phyloP scores from a whole-genome alignment of 2,329 filamentous ascomycete genomes.

The Passalora sequoiae region DNA sequence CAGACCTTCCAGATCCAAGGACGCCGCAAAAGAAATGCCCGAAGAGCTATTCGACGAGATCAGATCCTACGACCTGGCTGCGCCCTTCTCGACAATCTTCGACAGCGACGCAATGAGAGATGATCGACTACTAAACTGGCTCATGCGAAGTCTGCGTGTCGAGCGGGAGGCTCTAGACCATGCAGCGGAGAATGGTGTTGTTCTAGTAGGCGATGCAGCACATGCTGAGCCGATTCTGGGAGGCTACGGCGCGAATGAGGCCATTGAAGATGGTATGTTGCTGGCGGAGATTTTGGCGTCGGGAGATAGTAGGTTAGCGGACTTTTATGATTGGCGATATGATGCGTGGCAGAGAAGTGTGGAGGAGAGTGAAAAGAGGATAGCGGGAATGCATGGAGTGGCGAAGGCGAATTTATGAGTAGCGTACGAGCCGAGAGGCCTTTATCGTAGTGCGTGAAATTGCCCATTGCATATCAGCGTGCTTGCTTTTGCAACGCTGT shows the following conservation, averaged over 20 bases:
- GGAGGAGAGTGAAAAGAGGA: slow-evolving; percentile 20
- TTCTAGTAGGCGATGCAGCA: slow-evolving; percentile 38
- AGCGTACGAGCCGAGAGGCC: no score
- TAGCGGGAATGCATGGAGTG: slow-evolving; percentile 25
- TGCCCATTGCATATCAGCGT: no score
- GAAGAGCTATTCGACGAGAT: slow-evolving; percentile 36
- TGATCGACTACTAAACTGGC: slow-evolving; percentile 39
- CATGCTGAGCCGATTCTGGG: slow-evolving; percentile 41
- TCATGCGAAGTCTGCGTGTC: slow-evolving; percentile 36
- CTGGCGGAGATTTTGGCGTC: slow-evolving; percentile 31
- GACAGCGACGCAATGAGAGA: slow-evolving; percentile 28
- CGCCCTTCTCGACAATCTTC: slow-evolving; percentile 34
- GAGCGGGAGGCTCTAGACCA: slow-evolving; percentile 21
- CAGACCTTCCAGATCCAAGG: slow-evolving; percentile 31
- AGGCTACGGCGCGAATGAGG: slow-evolving; percentile 37
- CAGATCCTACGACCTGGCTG: slow-evolving; percentile 24
- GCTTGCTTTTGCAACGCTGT: no score
- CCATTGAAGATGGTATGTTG: slow-evolving; percentile 36
- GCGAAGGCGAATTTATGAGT: slow-evolving; percentile 8
- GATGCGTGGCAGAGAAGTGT: slow-evolving; percentile 22
- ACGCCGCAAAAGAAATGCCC: slow-evolving; percentile 34
- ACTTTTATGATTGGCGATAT: slow-evolving; percentile 21
- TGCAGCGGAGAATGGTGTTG: slow-evolving; percentile 24
- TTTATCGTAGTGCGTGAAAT: no score
- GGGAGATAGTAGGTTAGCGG: slow-evolving; percentile 10